Base-by-base conservation (phyloP, 352 stramenopile genomes). In the Pythium rishiriense region DNA sequence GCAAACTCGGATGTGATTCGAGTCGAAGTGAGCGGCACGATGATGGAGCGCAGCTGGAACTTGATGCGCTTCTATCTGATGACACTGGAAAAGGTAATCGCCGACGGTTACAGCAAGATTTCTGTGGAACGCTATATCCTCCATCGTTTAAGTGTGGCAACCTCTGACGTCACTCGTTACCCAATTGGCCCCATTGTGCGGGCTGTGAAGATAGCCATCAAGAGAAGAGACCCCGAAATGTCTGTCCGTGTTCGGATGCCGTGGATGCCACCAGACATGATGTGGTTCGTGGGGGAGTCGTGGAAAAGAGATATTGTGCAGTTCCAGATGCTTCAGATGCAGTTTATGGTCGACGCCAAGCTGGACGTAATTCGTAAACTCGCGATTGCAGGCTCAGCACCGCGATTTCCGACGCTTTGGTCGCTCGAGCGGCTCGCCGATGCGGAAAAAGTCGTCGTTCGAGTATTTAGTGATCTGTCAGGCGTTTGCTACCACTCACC, bases 31-130 rank as follows among this genome's bases (percentile, higher is more conserved):
- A 43, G 19, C 7, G 64, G 49, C 2, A 26, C 31, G 21, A 37
- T 33, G 2, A n/a, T 7, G 0, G 31, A 48, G 1, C 11, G 26
- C 1, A 51, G 21, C 14, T 66, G 57, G 57, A 19, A 47, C 24
- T 58, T 26, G 10, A 45, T 70, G 22, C 50, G 45, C 6, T 60
- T 62, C 45, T 66, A 58, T 35, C 14, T 66, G 52, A 59, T 66
- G 43, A 58, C 26, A 11, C 41, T 66, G 41, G 64, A 70, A 37
- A 70, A 47, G 12, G 57, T 70, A 15, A 50, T 70, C 4, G n/a
- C n/a, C n/a, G 64, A 54, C 8, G 14, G 14, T 14, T 70, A 66
- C 46, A n/a, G 35, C 0, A 50, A 50, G 2, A 19, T 42, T 4
- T 4, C 12, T 0, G 49, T 70, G 6, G 37, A 37, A 6, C 54